Evolutionary conservation across 441 rosid species (phyloP).

Genomic region (Populus hybrid): DNA sequence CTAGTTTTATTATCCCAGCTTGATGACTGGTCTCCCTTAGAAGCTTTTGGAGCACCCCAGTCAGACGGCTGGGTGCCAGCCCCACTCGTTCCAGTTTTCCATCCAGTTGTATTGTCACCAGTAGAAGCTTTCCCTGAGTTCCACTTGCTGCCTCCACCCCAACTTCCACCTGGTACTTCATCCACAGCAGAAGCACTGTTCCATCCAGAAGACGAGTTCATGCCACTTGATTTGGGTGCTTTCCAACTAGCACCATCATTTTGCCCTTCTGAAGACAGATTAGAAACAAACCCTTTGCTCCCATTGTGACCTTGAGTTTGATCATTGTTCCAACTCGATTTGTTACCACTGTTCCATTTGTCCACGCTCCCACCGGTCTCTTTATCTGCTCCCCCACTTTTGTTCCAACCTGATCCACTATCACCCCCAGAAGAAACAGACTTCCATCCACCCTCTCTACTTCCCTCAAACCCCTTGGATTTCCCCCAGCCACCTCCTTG

Average conservation of each 20-base stretch:
- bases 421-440: slow-evolving; percentile 1
- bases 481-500: slow-evolving; percentile 11
- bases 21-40: slow-evolving; percentile 2
- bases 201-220: not conserved
- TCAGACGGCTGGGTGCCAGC: not conserved
- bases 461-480: not conserved
- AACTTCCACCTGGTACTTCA: not conserved
- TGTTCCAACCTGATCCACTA: slow-evolving; percentile 9
- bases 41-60: slow-evolving; percentile 15
- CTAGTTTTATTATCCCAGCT: slow-evolving; percentile 11
- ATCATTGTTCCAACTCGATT: not conserved
- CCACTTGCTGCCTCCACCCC: slow-evolving; percentile 15
- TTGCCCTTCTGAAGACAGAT: not conserved
- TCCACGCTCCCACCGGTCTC: not conserved
- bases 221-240: not conserved
- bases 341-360: slow-evolving; percentile 1
- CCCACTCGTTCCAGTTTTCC: slow-evolving; percentile 1
- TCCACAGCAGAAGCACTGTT: not conserved
- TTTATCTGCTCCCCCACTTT: not conserved
- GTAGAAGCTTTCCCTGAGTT: not conserved
- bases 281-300: not conserved
- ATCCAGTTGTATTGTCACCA: not conserved
- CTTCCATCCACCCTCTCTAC: not conserved
- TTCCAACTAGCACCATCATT: not conserved
- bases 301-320: not conserved